Evolutionary conservation across 106 monocot genomes (phyloP).

Genomic region (Dioscorea dumetorum): DNA sequence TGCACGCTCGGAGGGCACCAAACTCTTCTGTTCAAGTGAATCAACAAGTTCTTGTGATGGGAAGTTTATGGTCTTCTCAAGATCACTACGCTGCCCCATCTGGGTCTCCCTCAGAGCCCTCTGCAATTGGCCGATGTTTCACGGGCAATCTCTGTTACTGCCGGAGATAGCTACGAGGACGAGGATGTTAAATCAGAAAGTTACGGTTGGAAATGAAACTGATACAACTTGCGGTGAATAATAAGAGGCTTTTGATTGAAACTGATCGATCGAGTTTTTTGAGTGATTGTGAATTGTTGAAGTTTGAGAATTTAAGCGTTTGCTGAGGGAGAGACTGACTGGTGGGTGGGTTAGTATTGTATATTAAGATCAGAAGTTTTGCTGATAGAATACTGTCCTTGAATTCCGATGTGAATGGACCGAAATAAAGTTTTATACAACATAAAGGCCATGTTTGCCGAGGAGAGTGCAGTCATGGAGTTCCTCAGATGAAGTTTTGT

Average conservation of each 20-base stretch:
- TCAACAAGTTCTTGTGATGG: constrained; percentile 19
- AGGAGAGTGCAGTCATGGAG: constrained; percentile 3
- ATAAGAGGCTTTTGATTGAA: too few species aligned
- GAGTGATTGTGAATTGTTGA: not conserved
- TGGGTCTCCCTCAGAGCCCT: constrained; percentile 72
- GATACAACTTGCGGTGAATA: not conserved
- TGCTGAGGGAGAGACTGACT: not conserved
- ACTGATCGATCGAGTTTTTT: too few species aligned
- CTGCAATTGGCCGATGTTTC: constrained; percentile 35
- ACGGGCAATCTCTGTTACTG: constrained; percentile 24
- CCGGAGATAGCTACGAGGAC: constrained; percentile 53
- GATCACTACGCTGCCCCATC: constrained; percentile 31
- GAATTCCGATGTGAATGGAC: too few species aligned
- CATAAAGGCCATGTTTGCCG: not conserved
- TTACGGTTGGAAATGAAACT: constrained; percentile 58
- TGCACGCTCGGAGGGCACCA: constrained; percentile 57
- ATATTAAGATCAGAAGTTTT: not conserved
- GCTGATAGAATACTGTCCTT: too few species aligned
- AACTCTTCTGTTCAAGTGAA: constrained; percentile 17
- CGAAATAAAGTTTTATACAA: too few species aligned
- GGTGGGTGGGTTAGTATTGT: too few species aligned
- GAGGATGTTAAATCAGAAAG: constrained; percentile 76
- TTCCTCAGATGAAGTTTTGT: constrained; percentile 6
- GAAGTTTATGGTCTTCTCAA: constrained; percentile 31
- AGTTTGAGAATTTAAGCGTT: not conserved